Percentiles rank a stretch among this genome's conserved stretches.
Evolutionary conservation across 2,329 filamentous ascomycete species (phyloP).

Genomic region (Capronia epimyces): DNA sequence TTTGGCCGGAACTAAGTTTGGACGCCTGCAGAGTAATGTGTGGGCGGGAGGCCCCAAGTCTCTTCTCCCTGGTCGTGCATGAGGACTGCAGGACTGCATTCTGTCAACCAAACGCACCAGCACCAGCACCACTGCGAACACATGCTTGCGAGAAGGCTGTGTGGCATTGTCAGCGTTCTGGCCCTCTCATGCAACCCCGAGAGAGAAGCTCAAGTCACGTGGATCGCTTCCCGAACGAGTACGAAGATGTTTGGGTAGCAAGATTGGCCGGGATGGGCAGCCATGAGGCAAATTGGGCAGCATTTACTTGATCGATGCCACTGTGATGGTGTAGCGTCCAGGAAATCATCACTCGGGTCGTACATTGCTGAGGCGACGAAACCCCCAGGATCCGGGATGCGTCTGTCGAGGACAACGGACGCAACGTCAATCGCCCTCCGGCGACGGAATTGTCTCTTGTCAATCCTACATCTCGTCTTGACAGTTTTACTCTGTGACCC

Average conservation of each 20-base stretch:
- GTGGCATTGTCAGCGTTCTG: neutral
- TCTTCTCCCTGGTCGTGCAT: constrained; percentile 2
- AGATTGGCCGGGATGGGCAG: constrained; percentile 7
- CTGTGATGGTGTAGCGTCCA: neutral
- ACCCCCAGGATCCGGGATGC: too few relatives aligned
- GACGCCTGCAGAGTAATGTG: constrained; percentile 8
- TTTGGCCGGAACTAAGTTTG: constrained; percentile 11
- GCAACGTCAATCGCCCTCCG: too few relatives aligned
- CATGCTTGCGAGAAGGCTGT: constrained; percentile 13
- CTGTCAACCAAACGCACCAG: constrained; percentile 8
- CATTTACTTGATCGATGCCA: neutral
- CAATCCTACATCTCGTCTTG: too few relatives aligned
- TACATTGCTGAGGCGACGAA: too few relatives aligned
- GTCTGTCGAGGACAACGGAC: too few relatives aligned
- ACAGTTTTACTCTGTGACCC: too few relatives aligned
- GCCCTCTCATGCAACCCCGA: too few relatives aligned
- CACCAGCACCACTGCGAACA: constrained; percentile 20
- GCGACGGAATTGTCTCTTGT: too few relatives aligned
- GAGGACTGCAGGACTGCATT: constrained; percentile 1
- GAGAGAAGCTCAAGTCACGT: constrained; percentile 10
- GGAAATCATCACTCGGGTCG: too few relatives aligned
- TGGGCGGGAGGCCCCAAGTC: constrained; percentile 4
- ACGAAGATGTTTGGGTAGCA: constrained; percentile 10
- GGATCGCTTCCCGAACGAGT: neutral
- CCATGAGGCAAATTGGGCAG: constrained; percentile 7